Evolutionary conservation across 208 protist species (phyloP), one percentile per base, ranked within the genome.

Genomic region (Herpetomonas muscarum): DNA sequence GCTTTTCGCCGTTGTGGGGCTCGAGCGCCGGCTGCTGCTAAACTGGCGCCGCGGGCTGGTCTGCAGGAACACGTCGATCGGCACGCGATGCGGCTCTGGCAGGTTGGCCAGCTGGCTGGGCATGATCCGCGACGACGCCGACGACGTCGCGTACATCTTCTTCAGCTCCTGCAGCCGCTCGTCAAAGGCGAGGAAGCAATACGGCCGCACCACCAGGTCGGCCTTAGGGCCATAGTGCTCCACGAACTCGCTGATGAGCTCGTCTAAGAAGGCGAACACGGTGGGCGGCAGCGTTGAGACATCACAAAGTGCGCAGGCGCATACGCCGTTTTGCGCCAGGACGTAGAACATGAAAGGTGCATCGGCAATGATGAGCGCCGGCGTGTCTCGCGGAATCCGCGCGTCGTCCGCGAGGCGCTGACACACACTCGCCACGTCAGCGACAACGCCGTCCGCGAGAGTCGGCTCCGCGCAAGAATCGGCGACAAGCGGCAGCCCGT

Each of bases 121-220:
- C 51, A 65, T 51, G 34, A 55, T 64, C 13, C 70, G 64, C n/a
- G 46, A 60, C 2, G 59, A 44, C 13, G 44, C 53, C 7, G 63
- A n/a, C n/a, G 34, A 74, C 67, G 34, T 69, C 54, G 17, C 22
- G 41, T 46, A 46, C 15, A 46, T 7, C 31, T 52, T 66, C 50
- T 79, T 79, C 22, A 57, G 70, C 15, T 59, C 49, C 58, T 74
- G 73, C 24, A 79, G 47, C 25, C 70, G 75, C n/a, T 67, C 28
- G 34, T 79, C 74, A 64, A 76, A 80, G 30, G 64, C 72, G 42
- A 80, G 67, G 51, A 80, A 80, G 51, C 61, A 65, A 39, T 80
- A 80, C 5, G 74, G 74, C 12, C 74, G 67, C 21, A 59, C 57
- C 3, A 64, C 68, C 12, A 52, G n/a, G 47, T 66, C 66, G 1